Conservation (phyloP, 441 rosid genomes). For the Macaranga tanarius region DNA sequence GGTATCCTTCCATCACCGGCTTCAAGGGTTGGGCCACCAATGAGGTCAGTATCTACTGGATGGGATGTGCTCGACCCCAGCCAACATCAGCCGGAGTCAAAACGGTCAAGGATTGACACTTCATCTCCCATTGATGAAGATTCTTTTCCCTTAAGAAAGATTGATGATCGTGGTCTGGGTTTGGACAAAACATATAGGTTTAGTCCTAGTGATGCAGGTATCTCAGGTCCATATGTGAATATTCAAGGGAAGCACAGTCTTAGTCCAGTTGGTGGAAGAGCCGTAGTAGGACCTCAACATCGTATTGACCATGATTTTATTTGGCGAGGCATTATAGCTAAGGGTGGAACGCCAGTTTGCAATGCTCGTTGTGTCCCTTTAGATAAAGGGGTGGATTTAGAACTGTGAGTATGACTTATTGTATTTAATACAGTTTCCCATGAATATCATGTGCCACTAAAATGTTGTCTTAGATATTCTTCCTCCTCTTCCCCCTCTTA, state of each 20-base stretch:
- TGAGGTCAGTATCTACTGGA: constrained; percentile 53
- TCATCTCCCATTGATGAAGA: constrained; percentile 44
- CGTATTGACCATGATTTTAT: constrained; percentile 51
- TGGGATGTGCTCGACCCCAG: constrained; percentile 76
- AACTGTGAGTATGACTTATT: constrained; percentile 51
- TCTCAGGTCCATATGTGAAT: constrained; percentile 37
- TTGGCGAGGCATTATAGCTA: constrained; percentile 78
- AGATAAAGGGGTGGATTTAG: constrained; percentile 52
- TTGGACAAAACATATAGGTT: constrained; percentile 43
- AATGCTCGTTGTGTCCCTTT: constrained; percentile 66
- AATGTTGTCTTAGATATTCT: not conserved
- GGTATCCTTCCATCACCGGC: constrained; percentile 62
- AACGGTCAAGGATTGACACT: constrained; percentile 69
- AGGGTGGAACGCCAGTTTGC: constrained; percentile 82
- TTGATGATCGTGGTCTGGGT: constrained; percentile 50
- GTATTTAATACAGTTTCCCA: not conserved
- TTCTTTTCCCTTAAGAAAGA: constrained; percentile 47
- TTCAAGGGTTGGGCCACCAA: constrained; percentile 55
- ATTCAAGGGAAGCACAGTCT: constrained; percentile 40
- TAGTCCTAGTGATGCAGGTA: constrained; percentile 45
- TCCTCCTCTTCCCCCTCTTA: not conserved
- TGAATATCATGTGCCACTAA: not conserved
- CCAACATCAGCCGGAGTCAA: constrained; percentile 61
- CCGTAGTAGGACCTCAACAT: constrained; percentile 33
- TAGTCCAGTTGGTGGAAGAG: constrained; percentile 48